A percentile compares a stretch with the other conserved stretches of the same genome.
These are phyloP conservation scores for Russula vinacea DNA, from an alignment of 768 basidiomycete genomes.

Conservation along the genomic window DNA sequence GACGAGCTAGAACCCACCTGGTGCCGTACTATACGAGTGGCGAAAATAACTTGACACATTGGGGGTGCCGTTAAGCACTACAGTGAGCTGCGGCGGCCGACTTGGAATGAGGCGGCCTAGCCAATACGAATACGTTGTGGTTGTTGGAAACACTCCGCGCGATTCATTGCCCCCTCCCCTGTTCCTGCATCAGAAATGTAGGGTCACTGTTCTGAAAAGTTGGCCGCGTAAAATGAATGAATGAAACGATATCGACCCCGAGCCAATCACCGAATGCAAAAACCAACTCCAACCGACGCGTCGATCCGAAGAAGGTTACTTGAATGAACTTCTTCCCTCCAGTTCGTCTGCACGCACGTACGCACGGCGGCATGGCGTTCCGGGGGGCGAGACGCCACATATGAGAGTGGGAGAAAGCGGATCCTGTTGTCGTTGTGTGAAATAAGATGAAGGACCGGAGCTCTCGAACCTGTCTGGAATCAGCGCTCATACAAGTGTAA, in stretches of 20 bases:
- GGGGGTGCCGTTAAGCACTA: background rate
- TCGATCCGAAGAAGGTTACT: slow-evolving; percentile 2
- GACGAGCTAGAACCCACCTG: background rate
- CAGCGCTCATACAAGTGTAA: background rate
- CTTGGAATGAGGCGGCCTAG: too few species aligned
- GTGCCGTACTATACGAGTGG: too few species aligned
- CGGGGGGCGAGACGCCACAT: slow-evolving; percentile 4
- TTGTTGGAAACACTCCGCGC: background rate
- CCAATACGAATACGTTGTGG: background rate
- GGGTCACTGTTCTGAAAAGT: background rate
- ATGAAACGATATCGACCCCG: too few species aligned
- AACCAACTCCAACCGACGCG: background rate
- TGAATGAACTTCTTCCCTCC: background rate
- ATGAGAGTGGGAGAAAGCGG: background rate
- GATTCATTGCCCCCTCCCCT: background rate
- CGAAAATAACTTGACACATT: background rate
- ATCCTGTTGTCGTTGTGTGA: background rate
- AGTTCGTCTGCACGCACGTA: background rate
- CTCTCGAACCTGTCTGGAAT: background rate
- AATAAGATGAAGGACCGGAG: background rate
- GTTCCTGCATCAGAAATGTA: background rate
- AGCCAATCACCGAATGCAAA: background rate
- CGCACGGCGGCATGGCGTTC: too few species aligned
- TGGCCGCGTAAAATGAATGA: background rate
- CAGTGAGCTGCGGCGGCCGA: background rate